Conservation (phyloP, 306 rosid species). For the Corylus heterophylla region DNA sequence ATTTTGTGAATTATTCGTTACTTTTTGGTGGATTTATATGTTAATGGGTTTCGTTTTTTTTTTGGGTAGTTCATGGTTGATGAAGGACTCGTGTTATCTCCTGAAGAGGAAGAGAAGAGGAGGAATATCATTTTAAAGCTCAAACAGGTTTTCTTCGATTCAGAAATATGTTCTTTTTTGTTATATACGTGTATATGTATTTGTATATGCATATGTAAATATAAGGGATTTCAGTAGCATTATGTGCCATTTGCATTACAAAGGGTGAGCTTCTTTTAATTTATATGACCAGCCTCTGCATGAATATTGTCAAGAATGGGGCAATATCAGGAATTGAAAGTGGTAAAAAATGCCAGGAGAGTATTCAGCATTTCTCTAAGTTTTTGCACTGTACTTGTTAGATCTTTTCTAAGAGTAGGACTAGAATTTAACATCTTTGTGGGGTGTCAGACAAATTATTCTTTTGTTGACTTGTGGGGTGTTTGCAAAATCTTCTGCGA, state of each 20-base stretch:
- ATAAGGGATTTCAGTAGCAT: not conserved
- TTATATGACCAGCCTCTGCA: not conserved
- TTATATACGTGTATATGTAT: not conserved
- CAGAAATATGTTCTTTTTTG: too few relatives aligned
- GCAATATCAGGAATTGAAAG: not conserved
- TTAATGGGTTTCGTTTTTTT: conserved; percentile 1
- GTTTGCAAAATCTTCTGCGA: not conserved
- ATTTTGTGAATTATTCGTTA: not conserved
- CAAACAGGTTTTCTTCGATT: conserved; percentile 38
- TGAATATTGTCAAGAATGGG: not conserved
- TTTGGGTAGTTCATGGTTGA: conserved; percentile 34
- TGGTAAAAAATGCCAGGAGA: not conserved
- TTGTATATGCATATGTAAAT: too few relatives aligned
- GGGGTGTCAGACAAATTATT: not conserved
- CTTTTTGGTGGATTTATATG: not conserved
- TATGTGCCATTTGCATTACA: not conserved
- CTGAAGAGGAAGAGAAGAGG: conserved; percentile 37
- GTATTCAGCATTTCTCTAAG: not conserved
- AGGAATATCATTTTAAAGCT: conserved; percentile 34
- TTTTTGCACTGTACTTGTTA: not conserved
- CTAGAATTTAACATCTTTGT: not conserved
- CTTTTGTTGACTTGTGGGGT: not conserved
- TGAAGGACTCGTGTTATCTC: conserved; percentile 41
- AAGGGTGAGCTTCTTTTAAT: not conserved
- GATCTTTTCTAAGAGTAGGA: not conserved